Evolutionary conservation across 345 rosid species (phyloP), one percentile per base, ranked within the genome.

Genomic region (Boechera retrofracta): DNA sequence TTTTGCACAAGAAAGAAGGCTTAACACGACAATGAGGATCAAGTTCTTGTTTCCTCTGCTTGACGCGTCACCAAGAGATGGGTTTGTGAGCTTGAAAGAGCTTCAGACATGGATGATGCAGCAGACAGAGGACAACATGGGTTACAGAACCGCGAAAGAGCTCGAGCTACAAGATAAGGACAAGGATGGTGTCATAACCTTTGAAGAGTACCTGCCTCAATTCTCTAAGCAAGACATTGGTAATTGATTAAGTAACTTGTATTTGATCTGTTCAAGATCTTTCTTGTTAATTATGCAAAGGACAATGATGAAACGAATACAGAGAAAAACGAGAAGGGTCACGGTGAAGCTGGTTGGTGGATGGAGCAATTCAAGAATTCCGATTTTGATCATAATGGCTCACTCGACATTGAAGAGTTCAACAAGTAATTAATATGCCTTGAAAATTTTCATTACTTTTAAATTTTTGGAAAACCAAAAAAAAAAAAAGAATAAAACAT

Each of bases 271-370:
- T 49, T 24, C 7, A 26, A 66, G 16, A 72, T 24, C 5, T 24
- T 72, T 59, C 64, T 66, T 52, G 42, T 8, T 61, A 16, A 31
- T 32, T 15, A 67, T 59, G 39, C 48, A 67, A 49, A 72, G 11
- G 42, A 32, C 38, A 9, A 13, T 31, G 49, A 13, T 26, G 35
- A 58, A 58, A 60, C 65, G 45, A 15, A 74, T 53, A 54, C 79
- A 90, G 94, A 80, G 65, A 69, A 63, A 80, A 85, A 83, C 65
- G 83, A 68, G 21, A 84, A 44, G 78, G 83, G 65, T 35, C 87
- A 86, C 32, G 91, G 97, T 52, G 87, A 89, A 54, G 94, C 87
- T 48, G 97, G 97, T 39, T 89, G 94, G 97, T 87, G 89, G 90
- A 86, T 79, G 82, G 77, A 83, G 73, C 86, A 81, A 79, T 87